Percentiles rank a stretch among this genome's conserved stretches.
phyloP scores from a whole-genome alignment of 345 rosid genomes.

The Populus deltoides region DNA sequence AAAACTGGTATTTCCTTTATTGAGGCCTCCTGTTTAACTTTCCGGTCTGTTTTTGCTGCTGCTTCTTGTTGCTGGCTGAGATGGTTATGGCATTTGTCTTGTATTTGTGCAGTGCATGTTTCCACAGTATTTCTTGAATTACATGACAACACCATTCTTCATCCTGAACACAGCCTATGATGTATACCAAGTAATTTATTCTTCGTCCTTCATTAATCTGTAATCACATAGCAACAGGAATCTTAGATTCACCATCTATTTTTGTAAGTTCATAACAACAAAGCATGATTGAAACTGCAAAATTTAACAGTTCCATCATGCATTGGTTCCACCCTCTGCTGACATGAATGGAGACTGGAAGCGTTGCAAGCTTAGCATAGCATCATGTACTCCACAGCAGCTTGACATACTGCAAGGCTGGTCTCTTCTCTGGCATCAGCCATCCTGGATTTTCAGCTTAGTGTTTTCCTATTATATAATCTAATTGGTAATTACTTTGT shows the following conservation, averaged over 20 bases:
- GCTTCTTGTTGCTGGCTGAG: background rate
- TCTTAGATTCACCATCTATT: background rate
- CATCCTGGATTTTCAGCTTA: background rate
- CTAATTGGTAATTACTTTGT: background rate
- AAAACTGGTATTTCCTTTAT: constrained; percentile 46
- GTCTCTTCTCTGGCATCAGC: background rate
- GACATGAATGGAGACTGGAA: constrained; percentile 68
- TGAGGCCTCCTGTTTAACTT: background rate
- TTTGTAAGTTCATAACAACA: background rate
- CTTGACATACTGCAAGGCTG: constrained; percentile 63
- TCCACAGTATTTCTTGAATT: constrained; percentile 69
- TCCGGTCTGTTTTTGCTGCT: background rate
- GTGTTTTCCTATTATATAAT: background rate
- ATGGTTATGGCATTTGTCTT: constrained; percentile 4
- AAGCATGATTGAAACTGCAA: background rate
- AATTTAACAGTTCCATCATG: constrained; percentile 64
- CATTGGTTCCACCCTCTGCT: constrained; percentile 77
- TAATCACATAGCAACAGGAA: background rate
- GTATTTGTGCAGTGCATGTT: constrained; percentile 69
- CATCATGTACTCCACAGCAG: constrained; percentile 55
- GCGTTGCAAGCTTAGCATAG: constrained; percentile 59
- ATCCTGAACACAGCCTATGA: constrained; percentile 91
- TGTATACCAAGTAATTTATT: constrained; percentile 64
- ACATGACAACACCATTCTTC: constrained; percentile 69
- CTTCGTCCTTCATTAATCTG: background rate